Evolutionary conservation across 2,329 filamentous ascomycete genomes (phyloP), one percentile per base, ranked within the genome.

Genomic region (Ceratocystis smalleyi): DNA sequence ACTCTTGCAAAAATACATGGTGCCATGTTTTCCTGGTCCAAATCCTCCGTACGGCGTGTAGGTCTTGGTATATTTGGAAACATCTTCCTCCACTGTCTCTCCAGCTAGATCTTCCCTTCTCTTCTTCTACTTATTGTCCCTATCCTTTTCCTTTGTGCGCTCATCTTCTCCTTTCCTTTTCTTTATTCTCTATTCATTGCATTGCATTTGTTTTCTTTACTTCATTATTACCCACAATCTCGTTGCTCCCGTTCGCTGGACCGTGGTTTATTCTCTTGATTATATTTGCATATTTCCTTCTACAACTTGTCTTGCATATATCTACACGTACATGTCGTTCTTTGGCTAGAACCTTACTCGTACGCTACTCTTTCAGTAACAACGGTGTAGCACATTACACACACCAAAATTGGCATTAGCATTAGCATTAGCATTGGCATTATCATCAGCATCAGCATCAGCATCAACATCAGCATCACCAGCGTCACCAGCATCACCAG

Each of bases 181-280:
- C 61, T 61, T 60, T 12, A 17, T 55, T 24, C n/a, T 22, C n/a
- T 30, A 32, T 32, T 55, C 47, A 51, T 51, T 24, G 22, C 51
- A 32, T 32, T 55, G 51, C 51, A 55, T 55, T 55, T 27, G 22
- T 55, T 24, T 27, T 32, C 10, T n/a, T 32, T 55, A 17, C 22
- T 32, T 55, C 27, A 19, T 27, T 15, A 12, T 7, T 17, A 19
- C 51, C 17, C 10, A 51, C 47, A 17, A 10, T 32, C 51, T 19
- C 22, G 2, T 19, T 55, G 35, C 15, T 40, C 35, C 12, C 15
- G 12, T 40, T 40, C 35, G 12, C 51, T 7, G 19, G 51, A 15
- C 4, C 7, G 51, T 55, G 12, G 30, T 64, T 61, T 30, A 47
- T 61, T 59, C 40, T 64, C 57, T 61, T 47, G 54, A 64, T 15